These are phyloP conservation scores for Strigomonas culicis DNA, from an alignment of 208 protist species.

Conservation along the genomic window DNA sequence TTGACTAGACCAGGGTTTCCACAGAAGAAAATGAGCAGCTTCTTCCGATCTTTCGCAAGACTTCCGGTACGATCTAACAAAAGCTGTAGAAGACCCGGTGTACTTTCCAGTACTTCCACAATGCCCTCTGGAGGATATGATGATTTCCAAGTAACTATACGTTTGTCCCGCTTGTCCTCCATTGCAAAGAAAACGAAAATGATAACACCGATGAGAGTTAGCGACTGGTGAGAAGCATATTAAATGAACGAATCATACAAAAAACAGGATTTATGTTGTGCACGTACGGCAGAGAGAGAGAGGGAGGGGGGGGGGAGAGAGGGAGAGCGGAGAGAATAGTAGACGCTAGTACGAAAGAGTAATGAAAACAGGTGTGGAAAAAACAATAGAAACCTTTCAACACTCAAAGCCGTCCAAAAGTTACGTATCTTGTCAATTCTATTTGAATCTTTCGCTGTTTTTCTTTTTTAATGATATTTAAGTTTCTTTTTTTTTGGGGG, in stretches of 20 bases:
- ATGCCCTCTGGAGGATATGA: conserved; percentile 20
- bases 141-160: conserved; percentile 34
- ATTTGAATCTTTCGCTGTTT: too few species aligned
- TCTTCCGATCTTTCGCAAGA: background rate
- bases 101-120: conserved; percentile 67
- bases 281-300: background rate
- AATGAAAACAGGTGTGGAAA: background rate
- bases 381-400: too few species aligned
- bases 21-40: conserved; percentile 60
- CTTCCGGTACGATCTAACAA: conserved; percentile 16
- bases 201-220: too few species aligned
- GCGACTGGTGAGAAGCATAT: background rate
- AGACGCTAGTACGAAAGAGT: background rate
- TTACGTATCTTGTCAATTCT: too few species aligned
- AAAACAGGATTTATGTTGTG: background rate
- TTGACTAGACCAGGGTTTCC: conserved; percentile 72
- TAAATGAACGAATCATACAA: background rate
- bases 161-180: too few species aligned
- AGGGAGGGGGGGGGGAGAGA: background rate
- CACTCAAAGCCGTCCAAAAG: too few species aligned
- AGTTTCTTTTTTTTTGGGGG: background rate
- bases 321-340: background rate
- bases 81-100: conserved; percentile 36
- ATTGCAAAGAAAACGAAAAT: too few species aligned
- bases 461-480: background rate